phyloP scores from a whole-genome alignment of 1,284 basidiomycete genomes.

The Takashimella koratensis region DNA sequence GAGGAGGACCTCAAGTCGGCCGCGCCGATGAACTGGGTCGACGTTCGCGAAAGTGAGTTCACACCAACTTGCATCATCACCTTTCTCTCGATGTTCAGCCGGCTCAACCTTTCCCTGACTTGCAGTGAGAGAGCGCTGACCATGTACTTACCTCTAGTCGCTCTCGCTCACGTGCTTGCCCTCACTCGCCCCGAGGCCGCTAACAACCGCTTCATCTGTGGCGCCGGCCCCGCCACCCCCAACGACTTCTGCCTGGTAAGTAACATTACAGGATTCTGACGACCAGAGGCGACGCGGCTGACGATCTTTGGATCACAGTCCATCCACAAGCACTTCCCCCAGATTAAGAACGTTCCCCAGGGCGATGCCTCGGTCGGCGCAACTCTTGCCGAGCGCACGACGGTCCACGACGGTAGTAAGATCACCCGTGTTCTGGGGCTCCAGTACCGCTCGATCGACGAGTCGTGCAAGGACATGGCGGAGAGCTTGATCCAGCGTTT shows the following conservation, averaged over 20 bases:
- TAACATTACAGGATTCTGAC: not conserved
- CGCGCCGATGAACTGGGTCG: constrained; percentile 53
- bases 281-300: not conserved
- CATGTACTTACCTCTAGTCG: constrained; percentile 53
- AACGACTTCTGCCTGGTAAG: constrained; percentile 36
- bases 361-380: constrained; percentile 30
- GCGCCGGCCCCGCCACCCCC: constrained; percentile 42
- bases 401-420: constrained; percentile 31
- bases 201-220: constrained; percentile 59
- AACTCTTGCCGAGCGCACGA: constrained; percentile 21
- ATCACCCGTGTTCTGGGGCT: constrained; percentile 36
- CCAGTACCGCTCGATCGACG: constrained; percentile 23
- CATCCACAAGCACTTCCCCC: constrained; percentile 31
- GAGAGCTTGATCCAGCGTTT: not conserved
- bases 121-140: too few species aligned
- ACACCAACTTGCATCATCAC: too few species aligned
- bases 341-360: constrained; percentile 31
- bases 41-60: constrained; percentile 54
- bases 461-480: not conserved
- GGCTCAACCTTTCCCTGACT: too few species aligned
- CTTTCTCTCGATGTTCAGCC: too few species aligned
- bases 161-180: constrained; percentile 58
- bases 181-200: constrained; percentile 58
- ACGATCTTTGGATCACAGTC: constrained; percentile 16
- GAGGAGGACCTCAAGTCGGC: constrained; percentile 41